phyloP scores from a whole-genome alignment of 495 filamentous ascomycete genomes.

The Hypoxylon intermedium region DNA sequence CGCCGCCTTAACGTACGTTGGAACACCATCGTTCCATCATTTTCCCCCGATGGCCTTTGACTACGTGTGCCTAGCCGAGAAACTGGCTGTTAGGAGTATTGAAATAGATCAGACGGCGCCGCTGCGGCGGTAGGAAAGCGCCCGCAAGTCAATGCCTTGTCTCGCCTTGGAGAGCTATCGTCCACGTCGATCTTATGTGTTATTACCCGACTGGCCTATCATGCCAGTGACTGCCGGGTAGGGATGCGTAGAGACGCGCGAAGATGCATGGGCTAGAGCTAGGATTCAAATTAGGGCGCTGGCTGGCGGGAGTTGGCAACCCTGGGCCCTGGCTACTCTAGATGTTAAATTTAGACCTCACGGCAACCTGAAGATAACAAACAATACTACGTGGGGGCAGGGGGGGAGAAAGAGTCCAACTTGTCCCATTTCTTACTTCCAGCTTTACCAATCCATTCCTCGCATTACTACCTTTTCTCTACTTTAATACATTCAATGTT shows the following conservation, averaged over 20 bases:
- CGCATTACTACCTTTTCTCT: no score
- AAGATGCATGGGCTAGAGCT: slow-evolving; percentile 24
- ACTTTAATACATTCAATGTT: no score
- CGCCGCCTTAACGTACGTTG: slow-evolving; percentile 10
- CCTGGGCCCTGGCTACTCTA: neutral
- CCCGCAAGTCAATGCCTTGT: neutral
- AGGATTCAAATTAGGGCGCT: slow-evolving; percentile 22
- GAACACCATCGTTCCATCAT: neutral
- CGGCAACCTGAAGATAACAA: no score
- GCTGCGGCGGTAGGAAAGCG: neutral
- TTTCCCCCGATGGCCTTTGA: slow-evolving; percentile 13
- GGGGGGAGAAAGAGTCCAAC: no score
- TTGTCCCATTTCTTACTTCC: no score
- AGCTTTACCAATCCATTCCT: no score
- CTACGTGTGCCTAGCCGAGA: slow-evolving; percentile 25
- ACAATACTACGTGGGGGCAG: no score
- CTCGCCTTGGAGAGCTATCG: neutral
- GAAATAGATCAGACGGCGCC: slow-evolving; percentile 13
- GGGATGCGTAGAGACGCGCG: slow-evolving; percentile 3
- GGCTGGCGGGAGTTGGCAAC: slow-evolving; percentile 3
- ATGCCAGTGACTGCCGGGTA: neutral
- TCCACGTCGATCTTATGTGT: slow-evolving; percentile 11
- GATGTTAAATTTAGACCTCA: slow-evolving; percentile 41
- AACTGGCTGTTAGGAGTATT: neutral
- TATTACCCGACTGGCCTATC: slow-evolving; percentile 24